Base-by-base conservation (phyloP, 2,329 filamentous ascomycete genomes). In the Hymenotorrendiella dingleyae region DNA sequence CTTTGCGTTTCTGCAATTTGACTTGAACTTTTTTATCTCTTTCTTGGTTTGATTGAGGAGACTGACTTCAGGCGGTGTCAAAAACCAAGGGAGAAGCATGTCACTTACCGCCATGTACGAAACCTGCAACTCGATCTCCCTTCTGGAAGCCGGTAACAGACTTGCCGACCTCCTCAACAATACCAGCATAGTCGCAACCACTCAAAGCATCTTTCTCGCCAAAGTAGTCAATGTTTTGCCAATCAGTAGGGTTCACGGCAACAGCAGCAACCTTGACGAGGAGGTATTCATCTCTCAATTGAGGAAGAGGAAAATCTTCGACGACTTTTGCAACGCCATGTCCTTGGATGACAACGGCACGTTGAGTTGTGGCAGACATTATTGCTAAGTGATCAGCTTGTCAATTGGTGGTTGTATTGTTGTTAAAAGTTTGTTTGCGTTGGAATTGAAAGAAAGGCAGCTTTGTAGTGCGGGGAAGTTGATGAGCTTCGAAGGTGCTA, bases 151-250 rank as follows among this genome's bases (percentile, higher is more conserved):
- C 64, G 11, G 54, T 64, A 16, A 67, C 64, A 12, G 59, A 60
- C 2, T 50, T 28, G 3, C 69, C 70, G 22, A 72, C 59, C 32
- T 65, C 62, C 17, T 67, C 63, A 3, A 73, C 64, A 12, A 66
- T 53, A 33, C 71, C 70, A 19, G 65, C 63, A 40, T 63, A 72
- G 52, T 73, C 70, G 40, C 63, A 66, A 17, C 36, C 36, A 14
- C 27, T 2, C 11, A 14, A 10, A 11, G 30, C 14, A 17, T 17
- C 30, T 34, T 34, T 20, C 30, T 14, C n/a, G 30, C 14, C 16
- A 2, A 14, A 11, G 11, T 6, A 16, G 7, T 34, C n/a, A 20
- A 34, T 34, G 7, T 16, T 5, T 20, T 19, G 14, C 30, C n/a
- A 34, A 20, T 34, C 12, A 17, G n/a, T 34, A 16, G 30, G 7